Base-by-base conservation (phyloP, 2,329 filamentous ascomycete genomes). In the Talaromyces funiculosus region DNA sequence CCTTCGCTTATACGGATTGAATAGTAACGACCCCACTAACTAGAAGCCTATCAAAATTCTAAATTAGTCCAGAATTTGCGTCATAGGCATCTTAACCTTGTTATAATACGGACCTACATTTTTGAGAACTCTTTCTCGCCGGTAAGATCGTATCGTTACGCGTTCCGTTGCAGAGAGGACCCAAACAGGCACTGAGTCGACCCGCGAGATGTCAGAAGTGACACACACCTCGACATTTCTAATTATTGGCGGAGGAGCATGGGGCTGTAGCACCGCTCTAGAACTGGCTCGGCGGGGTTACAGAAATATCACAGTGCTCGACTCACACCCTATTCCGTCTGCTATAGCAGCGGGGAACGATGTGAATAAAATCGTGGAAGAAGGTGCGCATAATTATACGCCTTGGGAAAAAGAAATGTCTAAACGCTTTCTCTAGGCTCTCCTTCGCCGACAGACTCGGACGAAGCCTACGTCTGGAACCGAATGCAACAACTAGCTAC, bases 181-280 rank as follows among this genome's bases (percentile, higher is more conserved):
- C n/a, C n/a, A n/a, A n/a, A n/a, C n/a, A n/a, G n/a, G n/a, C n/a
- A n/a, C n/a, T n/a, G n/a, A n/a, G n/a, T n/a, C n/a, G n/a, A n/a
- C n/a, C n/a, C n/a, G 31, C 31, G 12, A 33, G 22, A 61, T 61
- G 53, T 37, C 42, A 4, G 35, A 57, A 33, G 4, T 61, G 6
- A 57, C 53, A 12, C 59, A 42, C 43, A 33, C 24, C 8, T 59
- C 61, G 10, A 26, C 54, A 1, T 53, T 63, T n/a, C 66, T 79
- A 24, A 72, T 80, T 22, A 73, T 78, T n/a, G 79, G 79, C 26
- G 78, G 77, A n/a, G 76, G 76, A 38, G 74, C 75, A 9, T 74
- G 76, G 57, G 76, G 77, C 10, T 71, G 75, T 8, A 77, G 75
- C 22, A 78, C 76, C 0, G 75, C 77, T 2, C 65, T 78, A 16